A percentile compares a stretch with the other conserved stretches of the same genome.
phyloP scores from a whole-genome alignment of 73 alveolate genomes.

The Durusdinium trenchii region DNA sequence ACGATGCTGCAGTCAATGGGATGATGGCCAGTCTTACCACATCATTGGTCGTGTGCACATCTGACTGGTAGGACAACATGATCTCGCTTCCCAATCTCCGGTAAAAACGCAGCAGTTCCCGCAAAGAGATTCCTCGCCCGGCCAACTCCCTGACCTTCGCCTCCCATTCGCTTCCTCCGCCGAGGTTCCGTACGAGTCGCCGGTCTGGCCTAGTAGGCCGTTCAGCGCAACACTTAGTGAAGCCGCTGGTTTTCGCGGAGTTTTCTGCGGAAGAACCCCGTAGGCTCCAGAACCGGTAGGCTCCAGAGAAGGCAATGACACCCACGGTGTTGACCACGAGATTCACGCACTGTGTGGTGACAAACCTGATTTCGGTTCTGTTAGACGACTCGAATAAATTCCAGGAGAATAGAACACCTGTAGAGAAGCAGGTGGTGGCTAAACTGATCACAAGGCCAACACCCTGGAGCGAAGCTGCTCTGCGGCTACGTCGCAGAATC shows the following conservation, averaged over 20 bases:
- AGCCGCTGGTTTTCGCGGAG: no score
- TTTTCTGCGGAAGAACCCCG: no score
- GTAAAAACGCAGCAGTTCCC: not conserved
- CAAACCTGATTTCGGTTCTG: not conserved
- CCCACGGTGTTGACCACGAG: slow-evolving; percentile 1
- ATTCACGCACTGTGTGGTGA: not conserved
- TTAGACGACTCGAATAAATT: not conserved
- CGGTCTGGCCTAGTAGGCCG: not conserved
- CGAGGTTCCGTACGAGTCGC: not conserved
- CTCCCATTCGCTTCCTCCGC: not conserved
- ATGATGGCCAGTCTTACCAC: slow-evolving; percentile 22
- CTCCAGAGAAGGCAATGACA: not conserved
- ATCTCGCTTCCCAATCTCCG: not conserved
- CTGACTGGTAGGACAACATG: not conserved
- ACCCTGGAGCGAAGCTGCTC: not conserved
- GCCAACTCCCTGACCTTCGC: not conserved
- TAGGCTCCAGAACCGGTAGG: not conserved
- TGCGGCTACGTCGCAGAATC: not conserved
- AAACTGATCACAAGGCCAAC: not conserved
- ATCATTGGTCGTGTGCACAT: not conserved
- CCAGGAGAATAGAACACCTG: not conserved
- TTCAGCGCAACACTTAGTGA: not conserved
- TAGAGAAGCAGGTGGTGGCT: not conserved
- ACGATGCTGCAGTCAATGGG: not conserved
- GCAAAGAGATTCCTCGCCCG: not conserved